Conservation (phyloP, 306 rosid species). For the Cucumis cinereus region DNA sequence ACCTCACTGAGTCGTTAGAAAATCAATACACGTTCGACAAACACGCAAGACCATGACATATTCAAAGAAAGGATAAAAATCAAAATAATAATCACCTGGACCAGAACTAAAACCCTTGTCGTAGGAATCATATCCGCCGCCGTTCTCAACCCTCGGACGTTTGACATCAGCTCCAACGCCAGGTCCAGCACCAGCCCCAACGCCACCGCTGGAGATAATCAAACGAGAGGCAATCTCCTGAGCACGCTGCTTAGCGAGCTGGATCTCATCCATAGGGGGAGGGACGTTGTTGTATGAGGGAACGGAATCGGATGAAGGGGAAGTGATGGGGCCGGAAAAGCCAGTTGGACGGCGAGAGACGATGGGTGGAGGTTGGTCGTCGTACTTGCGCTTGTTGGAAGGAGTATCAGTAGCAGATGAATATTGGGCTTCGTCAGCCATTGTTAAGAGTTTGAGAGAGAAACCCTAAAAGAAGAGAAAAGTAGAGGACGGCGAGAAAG, state of each 20-base stretch:
- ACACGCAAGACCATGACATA: background rate
- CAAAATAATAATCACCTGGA: slow-evolving; percentile 13
- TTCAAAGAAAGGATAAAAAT: background rate
- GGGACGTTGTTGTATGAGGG: slow-evolving; percentile 52
- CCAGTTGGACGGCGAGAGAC: slow-evolving; percentile 44
- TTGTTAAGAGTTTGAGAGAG: slow-evolving; percentile 1
- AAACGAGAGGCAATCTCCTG: slow-evolving; percentile 95
- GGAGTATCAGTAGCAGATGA: slow-evolving; percentile 39
- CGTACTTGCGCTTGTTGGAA: slow-evolving; percentile 68
- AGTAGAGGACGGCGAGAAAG: background rate
- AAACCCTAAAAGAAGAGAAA: slow-evolving; percentile 40
- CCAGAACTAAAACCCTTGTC: slow-evolving; percentile 41
- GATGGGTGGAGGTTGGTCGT: slow-evolving; percentile 39
- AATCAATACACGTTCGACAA: background rate
- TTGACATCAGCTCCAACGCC: slow-evolving; percentile 33
- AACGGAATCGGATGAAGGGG: slow-evolving; percentile 38
- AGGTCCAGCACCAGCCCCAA: background rate
- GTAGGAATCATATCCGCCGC: slow-evolving; percentile 52
- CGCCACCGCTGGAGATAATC: slow-evolving; percentile 13
- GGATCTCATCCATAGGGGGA: slow-evolving; percentile 54
- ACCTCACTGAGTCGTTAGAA: background rate
- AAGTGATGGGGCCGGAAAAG: slow-evolving; percentile 48
- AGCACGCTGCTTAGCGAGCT: slow-evolving; percentile 83
- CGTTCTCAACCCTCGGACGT: slow-evolving; percentile 76
- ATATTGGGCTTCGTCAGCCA: slow-evolving; percentile 73